Base-by-base conservation (phyloP, 805 yeast species). In the Candida caryicola region DNA sequence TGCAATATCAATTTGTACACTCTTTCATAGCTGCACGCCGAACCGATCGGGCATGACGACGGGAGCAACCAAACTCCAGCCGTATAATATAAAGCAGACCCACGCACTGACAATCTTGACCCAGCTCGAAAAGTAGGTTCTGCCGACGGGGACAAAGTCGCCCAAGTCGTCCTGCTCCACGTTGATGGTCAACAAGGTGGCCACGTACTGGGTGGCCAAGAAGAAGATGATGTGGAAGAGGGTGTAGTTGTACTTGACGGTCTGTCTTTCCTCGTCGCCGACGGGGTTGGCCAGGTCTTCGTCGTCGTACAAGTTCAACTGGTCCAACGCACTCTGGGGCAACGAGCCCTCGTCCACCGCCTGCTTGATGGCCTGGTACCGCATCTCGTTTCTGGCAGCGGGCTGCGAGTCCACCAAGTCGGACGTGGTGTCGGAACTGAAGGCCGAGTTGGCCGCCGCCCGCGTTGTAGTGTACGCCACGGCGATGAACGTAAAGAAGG, bases 271-370 rank as follows among this genome's bases (percentile, higher is more conserved):
- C 34, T 80, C 86, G 15, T 63, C 74, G 12, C 47, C 51, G 4
- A n/a, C 31, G 27, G 59, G 64, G 2, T 47, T 53, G n/a, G 47
- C 68, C 10, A 64, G 76, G 28, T 62, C 69, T 29, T 62, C 67
- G 5, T 60, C 65, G 19, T 70, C 72, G 44, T 69, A 71, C 28
- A 81, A 66, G 73, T 86, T 85, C 21, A 76, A 62, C 36, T 91
- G 96, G 34, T 74, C 73, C 21, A 93, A 71, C 0, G 97, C 99
- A 48, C 95, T 82, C 49, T 84, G 95, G 0, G 99, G 99, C 40
- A 93, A 71, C 3, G 95, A 81, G 0, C 99, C 99, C 53, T 86
- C 95, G 40, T 85, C 90, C n/a, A 93, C 96, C 0, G 99, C 99
- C 54, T 89, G 93, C 48, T 82, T 77, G 28, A 93, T 77, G 1